These are phyloP conservation scores for Pseudofabraea citricarpa DNA, from an alignment of 2,329 filamentous ascomycete species.

Conservation along the genomic window DNA sequence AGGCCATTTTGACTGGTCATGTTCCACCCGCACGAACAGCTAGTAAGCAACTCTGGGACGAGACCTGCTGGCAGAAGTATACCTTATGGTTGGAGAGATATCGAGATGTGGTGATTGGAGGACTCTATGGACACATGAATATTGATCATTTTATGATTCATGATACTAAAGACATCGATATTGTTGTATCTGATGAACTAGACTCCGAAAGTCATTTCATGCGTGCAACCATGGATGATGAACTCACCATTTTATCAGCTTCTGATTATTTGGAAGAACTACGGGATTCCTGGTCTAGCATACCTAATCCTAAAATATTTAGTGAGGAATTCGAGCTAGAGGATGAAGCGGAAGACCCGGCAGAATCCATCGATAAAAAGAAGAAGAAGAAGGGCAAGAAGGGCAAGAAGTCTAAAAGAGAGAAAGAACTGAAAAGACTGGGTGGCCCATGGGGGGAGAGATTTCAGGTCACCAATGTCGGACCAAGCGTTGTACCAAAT, in stretches of 20 bases:
- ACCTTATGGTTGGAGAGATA: conserved; percentile 86
- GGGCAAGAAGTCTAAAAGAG: conserved; percentile 47
- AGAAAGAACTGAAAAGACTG: conserved; percentile 59
- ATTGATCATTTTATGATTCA: conserved; percentile 95
- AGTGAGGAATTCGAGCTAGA: conserved; percentile 4
- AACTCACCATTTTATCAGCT: conserved; percentile 63
- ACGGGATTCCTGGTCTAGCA: conserved; percentile 68
- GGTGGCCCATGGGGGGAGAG: conserved; percentile 80
- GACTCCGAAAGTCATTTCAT: conserved; percentile 17
- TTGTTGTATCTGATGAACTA: conserved; percentile 38
- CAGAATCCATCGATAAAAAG: conserved; percentile 27
- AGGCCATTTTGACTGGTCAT: conserved; percentile 90
- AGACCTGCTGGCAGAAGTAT: conserved; percentile 98
- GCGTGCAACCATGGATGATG: conserved; percentile 40
- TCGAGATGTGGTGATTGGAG: conserved; percentile 78
- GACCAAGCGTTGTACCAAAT: conserved; percentile 86
- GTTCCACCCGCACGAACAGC: conserved; percentile 85
- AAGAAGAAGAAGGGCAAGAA: conserved; percentile 39
- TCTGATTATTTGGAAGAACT: conserved; percentile 76
- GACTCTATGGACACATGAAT: conserved; percentile 94
- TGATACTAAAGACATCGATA: conserved; percentile 72
- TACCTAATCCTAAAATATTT: conserved; percentile 61
- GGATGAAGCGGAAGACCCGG: conserved; percentile 18
- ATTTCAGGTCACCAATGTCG: conserved; percentile 75
- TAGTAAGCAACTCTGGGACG: conserved; percentile 87